Conservation (phyloP, 805 yeast genomes). For the Yarrowia hollandica region DNA sequence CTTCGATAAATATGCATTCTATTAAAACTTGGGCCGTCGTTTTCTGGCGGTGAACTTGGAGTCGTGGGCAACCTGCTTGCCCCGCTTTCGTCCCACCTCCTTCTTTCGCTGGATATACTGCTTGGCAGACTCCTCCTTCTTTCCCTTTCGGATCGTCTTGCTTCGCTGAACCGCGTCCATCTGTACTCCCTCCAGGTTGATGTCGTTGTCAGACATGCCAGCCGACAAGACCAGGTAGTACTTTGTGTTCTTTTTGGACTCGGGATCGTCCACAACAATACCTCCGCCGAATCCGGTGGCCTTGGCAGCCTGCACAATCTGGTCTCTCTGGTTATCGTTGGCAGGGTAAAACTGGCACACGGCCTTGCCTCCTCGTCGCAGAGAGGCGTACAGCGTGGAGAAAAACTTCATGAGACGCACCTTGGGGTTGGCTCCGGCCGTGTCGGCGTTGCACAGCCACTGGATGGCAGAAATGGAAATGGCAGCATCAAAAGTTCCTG, state of each 20-base stretch:
- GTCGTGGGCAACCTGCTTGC: slow-evolving; percentile 82
- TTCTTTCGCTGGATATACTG: slow-evolving; percentile 88
- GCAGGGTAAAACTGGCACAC: slow-evolving; percentile 96
- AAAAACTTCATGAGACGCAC: slow-evolving; percentile 78
- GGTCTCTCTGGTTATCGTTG: slow-evolving; percentile 79
- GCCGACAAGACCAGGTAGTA: slow-evolving; percentile 88
- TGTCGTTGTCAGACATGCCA: slow-evolving; percentile 69
- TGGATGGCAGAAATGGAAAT: slow-evolving; percentile 93
- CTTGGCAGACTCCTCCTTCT: slow-evolving; percentile 69
- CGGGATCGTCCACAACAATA: slow-evolving; percentile 88
- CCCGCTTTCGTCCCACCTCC: slow-evolving; percentile 88
- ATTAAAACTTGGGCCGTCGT: slow-evolving; percentile 62
- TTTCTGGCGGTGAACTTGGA: slow-evolving; percentile 89
- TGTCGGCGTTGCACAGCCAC: slow-evolving; percentile 97
- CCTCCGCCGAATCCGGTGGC: slow-evolving; percentile 97
- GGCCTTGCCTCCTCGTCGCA: slow-evolving; percentile 93
- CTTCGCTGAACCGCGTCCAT: slow-evolving; percentile 56
- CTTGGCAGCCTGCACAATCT: slow-evolving; percentile 80
- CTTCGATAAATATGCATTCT: slow-evolving; percentile 5
- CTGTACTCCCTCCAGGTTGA: slow-evolving; percentile 76
- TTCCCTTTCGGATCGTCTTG: slow-evolving; percentile 46
- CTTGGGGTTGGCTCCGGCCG: slow-evolving; percentile 77
- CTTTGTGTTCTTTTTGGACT: slow-evolving; percentile 85
- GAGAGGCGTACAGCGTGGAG: slow-evolving; percentile 79
- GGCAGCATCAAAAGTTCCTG: slow-evolving; percentile 96